A percentile compares a stretch with the other conserved stretches of the same genome.
phyloP scores from a whole-genome alignment of 1,284 basidiomycete species.

The Microbotryomycetes sp. region DNA sequence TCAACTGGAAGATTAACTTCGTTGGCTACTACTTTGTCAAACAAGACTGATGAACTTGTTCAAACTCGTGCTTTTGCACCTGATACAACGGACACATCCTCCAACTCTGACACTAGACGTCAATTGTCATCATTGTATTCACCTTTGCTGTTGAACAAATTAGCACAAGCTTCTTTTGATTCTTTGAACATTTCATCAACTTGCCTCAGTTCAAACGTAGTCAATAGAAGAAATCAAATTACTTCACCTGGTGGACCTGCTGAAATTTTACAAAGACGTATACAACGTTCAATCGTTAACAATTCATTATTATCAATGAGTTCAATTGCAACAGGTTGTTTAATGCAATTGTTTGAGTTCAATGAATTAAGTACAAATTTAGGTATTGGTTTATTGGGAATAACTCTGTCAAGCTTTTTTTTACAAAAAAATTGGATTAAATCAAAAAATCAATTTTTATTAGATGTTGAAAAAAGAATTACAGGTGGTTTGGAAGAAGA shows the following conservation, averaged over 20 bases:
- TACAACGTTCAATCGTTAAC: slow-evolving; percentile 17
- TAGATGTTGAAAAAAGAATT: slow-evolving; percentile 32
- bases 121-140: slow-evolving; percentile 18
- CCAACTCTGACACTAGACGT: slow-evolving; percentile 1
- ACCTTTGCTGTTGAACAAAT: slow-evolving; percentile 7
- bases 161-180: slow-evolving; percentile 8
- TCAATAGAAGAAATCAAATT: slow-evolving; percentile 23
- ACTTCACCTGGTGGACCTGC: slow-evolving; percentile 30
- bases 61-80: slow-evolving; percentile 1
- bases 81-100: background rate
- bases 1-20: slow-evolving; percentile 4
- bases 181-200: slow-evolving; percentile 1
- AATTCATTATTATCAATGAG: background rate
- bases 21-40: background rate
- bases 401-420: slow-evolving; percentile 38
- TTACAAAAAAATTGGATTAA: slow-evolving; percentile 41
- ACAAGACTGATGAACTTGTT: background rate
- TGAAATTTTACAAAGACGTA: slow-evolving; percentile 26
- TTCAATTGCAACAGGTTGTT: slow-evolving; percentile 6
- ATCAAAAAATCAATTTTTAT: slow-evolving; percentile 38
- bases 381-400: slow-evolving; percentile 38
- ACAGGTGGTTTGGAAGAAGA: slow-evolving; percentile 26
- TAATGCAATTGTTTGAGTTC: slow-evolving; percentile 14
- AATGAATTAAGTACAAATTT: slow-evolving; percentile 38
- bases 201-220: slow-evolving; percentile 21